Conservation (phyloP, 2,329 filamentous ascomycete species). For the Ophiostoma sp. region DNA sequence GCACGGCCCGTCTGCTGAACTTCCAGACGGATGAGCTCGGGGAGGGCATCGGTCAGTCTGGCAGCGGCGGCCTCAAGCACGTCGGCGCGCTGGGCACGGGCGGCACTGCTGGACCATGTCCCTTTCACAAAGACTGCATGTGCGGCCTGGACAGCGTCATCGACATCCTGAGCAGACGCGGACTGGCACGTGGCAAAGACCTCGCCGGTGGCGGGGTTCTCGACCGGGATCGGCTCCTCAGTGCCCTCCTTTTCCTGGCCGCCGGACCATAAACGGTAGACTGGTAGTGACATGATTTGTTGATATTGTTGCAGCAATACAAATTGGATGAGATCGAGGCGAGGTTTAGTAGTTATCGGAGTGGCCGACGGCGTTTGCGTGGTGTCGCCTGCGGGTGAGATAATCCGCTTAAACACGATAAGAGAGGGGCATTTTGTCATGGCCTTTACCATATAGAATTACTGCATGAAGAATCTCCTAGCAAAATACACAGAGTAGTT, state of each 20-base stretch:
- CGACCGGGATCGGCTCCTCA: slow-evolving; percentile 28
- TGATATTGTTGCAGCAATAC: background rate
- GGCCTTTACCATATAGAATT: background rate
- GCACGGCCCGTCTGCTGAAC: slow-evolving; percentile 63
- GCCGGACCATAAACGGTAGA: slow-evolving; percentile 12
- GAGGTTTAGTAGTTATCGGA: background rate
- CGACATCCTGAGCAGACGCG: slow-evolving; percentile 43
- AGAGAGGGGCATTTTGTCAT: background rate
- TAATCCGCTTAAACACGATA: background rate
- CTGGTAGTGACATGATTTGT: background rate
- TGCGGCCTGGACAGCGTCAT: slow-evolving; percentile 38
- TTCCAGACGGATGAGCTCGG: slow-evolving; percentile 56
- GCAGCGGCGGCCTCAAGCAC: slow-evolving; percentile 56
- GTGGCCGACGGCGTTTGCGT: too few species aligned
- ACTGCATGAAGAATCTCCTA: too few species aligned
- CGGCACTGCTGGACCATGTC: slow-evolving; percentile 51
- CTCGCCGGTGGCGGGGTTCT: slow-evolving; percentile 30
- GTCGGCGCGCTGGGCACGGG: slow-evolving; percentile 51
- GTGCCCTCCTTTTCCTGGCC: slow-evolving; percentile 23
- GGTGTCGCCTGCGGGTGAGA: background rate
- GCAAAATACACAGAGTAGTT: too few species aligned
- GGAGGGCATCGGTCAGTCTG: slow-evolving; percentile 48
- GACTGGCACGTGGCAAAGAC: slow-evolving; percentile 41
- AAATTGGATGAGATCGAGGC: background rate
- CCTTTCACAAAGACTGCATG: slow-evolving; percentile 46